phyloP scores from a whole-genome alignment of 2,329 filamentous ascomycete genomes.

The Penicillium sp. region DNA sequence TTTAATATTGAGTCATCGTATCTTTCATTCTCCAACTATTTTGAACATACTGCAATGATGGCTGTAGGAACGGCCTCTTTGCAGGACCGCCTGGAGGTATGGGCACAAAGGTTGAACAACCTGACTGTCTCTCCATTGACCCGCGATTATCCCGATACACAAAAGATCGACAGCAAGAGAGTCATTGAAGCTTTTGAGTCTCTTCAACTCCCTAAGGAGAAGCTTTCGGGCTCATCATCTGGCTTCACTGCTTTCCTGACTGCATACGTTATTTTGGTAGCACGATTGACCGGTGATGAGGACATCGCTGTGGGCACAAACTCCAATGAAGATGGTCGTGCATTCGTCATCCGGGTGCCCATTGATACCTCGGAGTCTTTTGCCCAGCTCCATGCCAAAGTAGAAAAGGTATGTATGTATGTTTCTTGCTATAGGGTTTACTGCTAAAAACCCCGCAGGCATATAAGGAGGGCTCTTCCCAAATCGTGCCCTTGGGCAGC shows the following conservation, averaged over 20 bases:
- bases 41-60: constrained; percentile 31
- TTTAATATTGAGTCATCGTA: constrained; percentile 26
- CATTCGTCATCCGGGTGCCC: constrained; percentile 46
- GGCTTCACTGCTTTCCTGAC: constrained; percentile 44
- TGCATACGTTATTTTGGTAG: constrained; percentile 45
- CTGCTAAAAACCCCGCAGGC: constrained; percentile 27
- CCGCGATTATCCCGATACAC: constrained; percentile 44
- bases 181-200: constrained; percentile 46
- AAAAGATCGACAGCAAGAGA: constrained; percentile 38
- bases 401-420: constrained; percentile 36
- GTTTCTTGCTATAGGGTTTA: not conserved
- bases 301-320: constrained; percentile 50
- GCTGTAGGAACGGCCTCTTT: constrained; percentile 34
- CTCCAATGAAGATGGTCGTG: constrained; percentile 42
- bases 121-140: constrained; percentile 46
- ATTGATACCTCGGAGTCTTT: constrained; percentile 44
- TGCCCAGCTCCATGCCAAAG: constrained; percentile 39
- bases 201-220: constrained; percentile 38
- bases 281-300: constrained; percentile 49
- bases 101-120: constrained; percentile 42
- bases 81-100: constrained; percentile 42
- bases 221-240: constrained; percentile 36
- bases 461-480: constrained; percentile 41
- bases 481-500: constrained; percentile 43
- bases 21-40: constrained; percentile 14